Evolutionary conservation across 768 basidiomycete genomes (phyloP).

Genomic region (Suillus ampliporus): DNA sequence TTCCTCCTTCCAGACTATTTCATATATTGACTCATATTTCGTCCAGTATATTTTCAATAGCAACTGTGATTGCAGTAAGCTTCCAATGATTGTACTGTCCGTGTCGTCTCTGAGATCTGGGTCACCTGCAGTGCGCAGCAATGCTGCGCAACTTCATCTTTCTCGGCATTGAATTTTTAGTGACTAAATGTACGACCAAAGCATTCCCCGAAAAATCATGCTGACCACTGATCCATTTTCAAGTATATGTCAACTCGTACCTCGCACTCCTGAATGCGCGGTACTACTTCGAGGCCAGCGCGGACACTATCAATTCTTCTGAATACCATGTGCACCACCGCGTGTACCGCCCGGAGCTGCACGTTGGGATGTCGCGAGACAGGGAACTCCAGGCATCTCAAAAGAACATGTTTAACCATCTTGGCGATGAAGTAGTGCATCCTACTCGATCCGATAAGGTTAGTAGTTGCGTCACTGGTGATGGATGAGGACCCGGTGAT

Average conservation of each 20-base stretch:
- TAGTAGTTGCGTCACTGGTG: background rate
- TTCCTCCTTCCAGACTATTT: background rate
- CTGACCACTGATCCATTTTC: background rate
- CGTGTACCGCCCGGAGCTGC: background rate
- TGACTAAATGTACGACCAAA: slow-evolving; percentile 2
- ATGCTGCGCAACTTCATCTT: slow-evolving; percentile 12
- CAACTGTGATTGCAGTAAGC: slow-evolving; percentile 6
- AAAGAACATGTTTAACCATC: background rate
- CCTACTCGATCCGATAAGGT: background rate
- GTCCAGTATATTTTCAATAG: slow-evolving; percentile 3
- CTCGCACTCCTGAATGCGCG: slow-evolving; percentile 6
- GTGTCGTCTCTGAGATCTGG: background rate
- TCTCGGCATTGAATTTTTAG: slow-evolving; percentile 3
- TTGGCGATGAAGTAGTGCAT: background rate
- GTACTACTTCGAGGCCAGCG: background rate
- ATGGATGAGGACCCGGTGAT: background rate
- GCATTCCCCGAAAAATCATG: background rate
- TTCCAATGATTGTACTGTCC: background rate
- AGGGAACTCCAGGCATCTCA: background rate
- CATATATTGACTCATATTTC: background rate
- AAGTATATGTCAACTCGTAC: slow-evolving; percentile 6
- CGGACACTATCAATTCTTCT: background rate
- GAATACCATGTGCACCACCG: background rate
- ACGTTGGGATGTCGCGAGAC: too few relatives aligned
- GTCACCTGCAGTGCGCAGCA: slow-evolving; percentile 5